Evolutionary conservation across 371 early-diverging fungal genomes (phyloP).

Genomic region (Mucor circinelloides): DNA sequence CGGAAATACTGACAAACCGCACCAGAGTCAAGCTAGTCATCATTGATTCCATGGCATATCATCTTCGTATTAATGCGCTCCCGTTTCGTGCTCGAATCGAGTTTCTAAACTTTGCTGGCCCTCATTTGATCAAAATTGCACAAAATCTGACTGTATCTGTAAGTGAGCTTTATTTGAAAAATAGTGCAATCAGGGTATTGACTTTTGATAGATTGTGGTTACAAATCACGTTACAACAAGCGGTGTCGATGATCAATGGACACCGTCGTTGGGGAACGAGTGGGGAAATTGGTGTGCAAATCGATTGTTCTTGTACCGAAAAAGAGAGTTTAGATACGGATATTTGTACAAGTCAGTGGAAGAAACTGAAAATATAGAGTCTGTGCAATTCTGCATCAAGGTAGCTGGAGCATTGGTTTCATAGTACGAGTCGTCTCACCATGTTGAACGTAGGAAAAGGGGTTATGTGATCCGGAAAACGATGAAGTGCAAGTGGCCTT

Average conservation of each 20-base stretch:
- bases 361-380: neutral
- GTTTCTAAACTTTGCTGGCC: conserved; percentile 51
- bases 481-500: neutral
- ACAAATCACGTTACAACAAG: conserved; percentile 23
- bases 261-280: conserved; percentile 17
- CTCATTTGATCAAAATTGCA: conserved; percentile 48
- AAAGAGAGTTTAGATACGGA: conserved; percentile 10
- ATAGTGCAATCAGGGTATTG: neutral
- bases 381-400: conserved; percentile 22
- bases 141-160: conserved; percentile 43
- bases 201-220: conserved; percentile 12
- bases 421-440: neutral
- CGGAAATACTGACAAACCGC: conserved; percentile 41
- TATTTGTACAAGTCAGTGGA: conserved; percentile 21
- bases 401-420: neutral
- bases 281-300: conserved; percentile 27
- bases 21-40: conserved; percentile 59
- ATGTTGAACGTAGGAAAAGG: neutral
- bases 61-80: conserved; percentile 55
- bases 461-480: conserved; percentile 20
- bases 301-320: conserved; percentile 23
- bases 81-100: conserved; percentile 47
- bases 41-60: conserved; percentile 69
- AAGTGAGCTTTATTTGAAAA: neutral
- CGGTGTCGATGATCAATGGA: conserved; percentile 11